Evolutionary conservation across 768 basidiomycete species (phyloP).

Genomic region (Trametopsis cervina): DNA sequence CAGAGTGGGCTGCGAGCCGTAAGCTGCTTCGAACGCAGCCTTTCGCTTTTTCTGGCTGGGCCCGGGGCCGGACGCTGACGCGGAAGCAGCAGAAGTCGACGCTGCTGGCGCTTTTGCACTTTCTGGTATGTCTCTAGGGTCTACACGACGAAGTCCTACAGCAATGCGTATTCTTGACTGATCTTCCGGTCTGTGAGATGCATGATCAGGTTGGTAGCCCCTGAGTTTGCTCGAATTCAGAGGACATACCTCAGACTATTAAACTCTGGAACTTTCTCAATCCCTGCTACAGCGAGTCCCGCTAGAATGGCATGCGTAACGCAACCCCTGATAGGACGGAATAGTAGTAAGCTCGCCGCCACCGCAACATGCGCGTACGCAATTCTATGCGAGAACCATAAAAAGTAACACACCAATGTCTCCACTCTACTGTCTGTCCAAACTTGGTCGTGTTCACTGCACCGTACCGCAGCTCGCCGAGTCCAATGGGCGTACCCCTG

Average conservation of each 20-base stretch:
- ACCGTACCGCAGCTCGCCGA: slow-evolving; percentile 64
- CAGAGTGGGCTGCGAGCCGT: slow-evolving; percentile 10
- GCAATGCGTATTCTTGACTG: slow-evolving; percentile 57
- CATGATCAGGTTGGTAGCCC: not conserved
- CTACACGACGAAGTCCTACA: slow-evolving; percentile 44
- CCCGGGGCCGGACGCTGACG: slow-evolving; percentile 19
- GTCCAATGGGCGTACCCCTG: slow-evolving; percentile 42
- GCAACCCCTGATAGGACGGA: slow-evolving; percentile 74
- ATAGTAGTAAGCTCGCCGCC: too few relatives aligned
- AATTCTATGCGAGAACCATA: not conserved
- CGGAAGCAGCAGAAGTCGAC: slow-evolving; percentile 5
- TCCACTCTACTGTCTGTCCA: slow-evolving; percentile 67
- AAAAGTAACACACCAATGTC: slow-evolving; percentile 53
- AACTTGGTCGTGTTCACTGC: slow-evolving; percentile 34
- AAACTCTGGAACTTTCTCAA: slow-evolving; percentile 46
- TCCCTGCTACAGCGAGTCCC: slow-evolving; percentile 35
- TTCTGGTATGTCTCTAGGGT: slow-evolving; percentile 49
- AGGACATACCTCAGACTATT: too few relatives aligned
- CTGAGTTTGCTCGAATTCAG: too few relatives aligned
- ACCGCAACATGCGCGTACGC: too few relatives aligned
- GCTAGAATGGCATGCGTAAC: slow-evolving; percentile 53
- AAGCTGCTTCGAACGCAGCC: slow-evolving; percentile 22
- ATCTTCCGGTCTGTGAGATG: slow-evolving; percentile 42
- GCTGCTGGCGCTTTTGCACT: slow-evolving; percentile 27
- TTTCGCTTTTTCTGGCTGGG: slow-evolving; percentile 41